Percentiles rank a stretch among this genome's conserved stretches.
Evolutionary conservation across 2,329 filamentous ascomycete genomes (phyloP).

Genomic region (Periconia macrospinosa): DNA sequence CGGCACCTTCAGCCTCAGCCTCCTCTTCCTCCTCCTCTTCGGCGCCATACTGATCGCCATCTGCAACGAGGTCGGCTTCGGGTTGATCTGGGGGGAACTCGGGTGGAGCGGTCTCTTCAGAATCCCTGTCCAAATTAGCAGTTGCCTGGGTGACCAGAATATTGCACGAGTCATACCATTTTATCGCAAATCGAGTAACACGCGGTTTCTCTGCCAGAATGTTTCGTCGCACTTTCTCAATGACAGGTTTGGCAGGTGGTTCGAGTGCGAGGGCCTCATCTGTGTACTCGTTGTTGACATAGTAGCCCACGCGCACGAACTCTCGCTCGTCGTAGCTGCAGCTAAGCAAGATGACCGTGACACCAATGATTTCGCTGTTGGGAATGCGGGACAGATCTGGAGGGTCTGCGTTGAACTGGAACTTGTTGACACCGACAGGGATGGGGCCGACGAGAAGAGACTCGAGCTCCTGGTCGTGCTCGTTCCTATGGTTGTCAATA

Average conservation of each 20-base stretch:
- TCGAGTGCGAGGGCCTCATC: slow-evolving; percentile 86
- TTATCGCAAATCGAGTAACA: slow-evolving; percentile 97
- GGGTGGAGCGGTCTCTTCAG: slow-evolving; percentile 92
- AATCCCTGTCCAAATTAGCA: slow-evolving; percentile 69
- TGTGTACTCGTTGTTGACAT: slow-evolving; percentile 99
- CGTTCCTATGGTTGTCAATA: slow-evolving; percentile 62
- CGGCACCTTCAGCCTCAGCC: slow-evolving; percentile 62
- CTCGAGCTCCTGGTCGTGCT: slow-evolving; percentile 98
- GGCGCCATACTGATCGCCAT: slow-evolving; percentile 81
- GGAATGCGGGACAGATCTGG: slow-evolving; percentile 90
- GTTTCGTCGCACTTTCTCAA: slow-evolving; percentile 90
- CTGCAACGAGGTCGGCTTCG: slow-evolving; percentile 87
- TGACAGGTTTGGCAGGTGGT: slow-evolving; percentile 86
- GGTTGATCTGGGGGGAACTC: slow-evolving; percentile 98
- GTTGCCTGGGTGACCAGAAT: slow-evolving; percentile 5
- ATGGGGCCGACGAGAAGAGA: slow-evolving; percentile 96
- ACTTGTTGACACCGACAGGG: slow-evolving; percentile 97
- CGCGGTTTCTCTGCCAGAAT: slow-evolving; percentile 96
- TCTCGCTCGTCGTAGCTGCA: slow-evolving; percentile 96
- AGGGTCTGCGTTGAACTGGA: slow-evolving; percentile 93
- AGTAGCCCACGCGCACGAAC: slow-evolving; percentile 98
- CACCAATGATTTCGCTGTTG: slow-evolving; percentile 90
- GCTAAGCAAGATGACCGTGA: slow-evolving; percentile 94
- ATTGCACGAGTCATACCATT: slow-evolving; percentile 69
- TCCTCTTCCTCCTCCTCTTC: slow-evolving; percentile 74